Evolutionary conservation across 2,329 filamentous ascomycete genomes (phyloP).

Genomic region (Zymoseptoria brevis): DNA sequence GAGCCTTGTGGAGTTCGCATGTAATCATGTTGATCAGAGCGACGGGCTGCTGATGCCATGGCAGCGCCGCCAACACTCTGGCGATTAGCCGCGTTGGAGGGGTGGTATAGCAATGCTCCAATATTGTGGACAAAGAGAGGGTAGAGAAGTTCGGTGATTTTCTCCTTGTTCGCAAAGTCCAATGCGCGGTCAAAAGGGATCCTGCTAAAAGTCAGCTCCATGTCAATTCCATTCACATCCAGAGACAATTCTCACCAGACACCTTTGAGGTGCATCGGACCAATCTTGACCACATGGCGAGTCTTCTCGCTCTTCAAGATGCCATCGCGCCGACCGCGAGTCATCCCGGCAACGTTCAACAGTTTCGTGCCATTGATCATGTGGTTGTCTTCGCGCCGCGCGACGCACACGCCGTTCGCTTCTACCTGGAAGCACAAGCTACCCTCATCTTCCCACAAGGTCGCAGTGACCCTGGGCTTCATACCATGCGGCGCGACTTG

Average conservation of each 20-base stretch:
- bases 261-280: constrained; percentile 97
- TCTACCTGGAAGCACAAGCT: constrained; percentile 97
- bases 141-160: constrained; percentile 92
- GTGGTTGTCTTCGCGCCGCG: constrained; percentile 90
- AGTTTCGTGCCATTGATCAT: constrained; percentile 99
- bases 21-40: constrained; percentile 44
- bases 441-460: constrained; percentile 95
- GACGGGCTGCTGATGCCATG: constrained; percentile 80
- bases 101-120: constrained; percentile 85
- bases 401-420: constrained; percentile 90
- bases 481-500: constrained; percentile 87
- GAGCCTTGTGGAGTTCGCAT: constrained; percentile 54
- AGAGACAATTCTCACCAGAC: constrained; percentile 62
- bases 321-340: constrained; percentile 84
- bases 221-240: neutral
- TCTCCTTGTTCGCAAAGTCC: constrained; percentile 98
- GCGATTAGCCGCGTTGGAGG: constrained; percentile 64
- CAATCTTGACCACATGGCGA: constrained; percentile 95
- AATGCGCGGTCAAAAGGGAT: constrained; percentile 97
- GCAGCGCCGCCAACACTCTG: constrained; percentile 51
- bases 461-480: constrained; percentile 94
- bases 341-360: constrained; percentile 96
- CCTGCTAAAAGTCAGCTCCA: constrained; percentile 44
- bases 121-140: constrained; percentile 98
- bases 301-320: constrained; percentile 97